Evolutionary conservation across 176 grass and related monocot genomes (phyloP).

Genomic region (Triticum urartu): DNA sequence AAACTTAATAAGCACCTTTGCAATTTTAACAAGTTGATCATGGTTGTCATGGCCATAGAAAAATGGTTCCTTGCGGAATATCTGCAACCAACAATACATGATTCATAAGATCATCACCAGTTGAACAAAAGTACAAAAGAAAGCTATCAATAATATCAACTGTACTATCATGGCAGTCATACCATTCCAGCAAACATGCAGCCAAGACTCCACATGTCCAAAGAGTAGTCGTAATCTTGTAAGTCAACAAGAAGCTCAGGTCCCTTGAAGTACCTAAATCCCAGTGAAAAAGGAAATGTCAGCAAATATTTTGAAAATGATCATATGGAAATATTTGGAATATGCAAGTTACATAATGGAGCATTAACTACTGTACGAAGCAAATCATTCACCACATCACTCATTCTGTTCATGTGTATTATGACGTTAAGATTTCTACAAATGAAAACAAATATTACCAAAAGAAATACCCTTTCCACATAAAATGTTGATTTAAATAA

Average conservation of each 20-base stretch:
- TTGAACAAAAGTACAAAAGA: neutral
- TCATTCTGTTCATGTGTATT: neutral
- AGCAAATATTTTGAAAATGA: neutral
- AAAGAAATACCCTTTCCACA: neutral
- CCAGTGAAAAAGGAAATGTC: neutral
- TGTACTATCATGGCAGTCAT: conserved; percentile 9
- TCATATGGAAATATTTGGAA: neutral
- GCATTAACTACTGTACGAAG: neutral
- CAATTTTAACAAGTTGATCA: conserved; percentile 81
- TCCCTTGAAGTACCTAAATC: conserved; percentile 77
- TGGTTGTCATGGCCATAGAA: conserved; percentile 85
- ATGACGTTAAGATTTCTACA: neutral
- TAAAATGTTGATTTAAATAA: neutral
- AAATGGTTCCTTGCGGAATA: conserved; percentile 83
- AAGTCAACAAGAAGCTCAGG: conserved; percentile 89
- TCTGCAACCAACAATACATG: conserved; percentile 40
- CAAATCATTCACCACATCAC: neutral
- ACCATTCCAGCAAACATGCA: conserved; percentile 96
- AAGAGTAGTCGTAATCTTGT: conserved; percentile 85
- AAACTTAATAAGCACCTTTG: conserved; percentile 52
- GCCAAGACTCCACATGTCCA: conserved; percentile 94
- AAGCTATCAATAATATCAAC: neutral
- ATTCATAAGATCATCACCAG: neutral
- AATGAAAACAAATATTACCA: neutral
- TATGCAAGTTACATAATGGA: neutral